Base-by-base conservation (phyloP, 768 basidiomycete species). In the Termitomyces sp. region DNA sequence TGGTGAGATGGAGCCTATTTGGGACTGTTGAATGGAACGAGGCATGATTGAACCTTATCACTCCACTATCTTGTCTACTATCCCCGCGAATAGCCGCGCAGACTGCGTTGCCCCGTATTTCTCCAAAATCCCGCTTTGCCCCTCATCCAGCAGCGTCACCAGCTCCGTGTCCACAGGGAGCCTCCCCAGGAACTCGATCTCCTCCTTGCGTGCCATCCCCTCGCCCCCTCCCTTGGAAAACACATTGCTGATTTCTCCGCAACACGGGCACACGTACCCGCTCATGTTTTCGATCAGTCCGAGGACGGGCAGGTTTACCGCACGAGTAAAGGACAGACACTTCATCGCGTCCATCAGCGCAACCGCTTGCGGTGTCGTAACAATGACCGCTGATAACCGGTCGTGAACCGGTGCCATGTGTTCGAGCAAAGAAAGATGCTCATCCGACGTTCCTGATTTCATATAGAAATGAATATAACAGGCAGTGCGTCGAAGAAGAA, bases 201-300 rank as follows among this genome's bases (percentile, higher is more conserved):
- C 80, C 64, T 95, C 91, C 50, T 78, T 79, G 59, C 78, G 76
- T 4, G 91, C 94, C 88, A 94, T 86, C 65, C 86, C 89, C 71
- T 87, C 84, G 1, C 95, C 97, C 2, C 97, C 97, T 15, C 94
- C 94, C 4, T 85, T 88, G 8, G 94, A 97, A 70, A 98, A 99
- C 53, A 97, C 83, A 69, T 96, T 92, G 75, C 86, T 92, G 63
- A 98, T 77, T 70, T 98, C 95, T 15, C 92, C 92, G 68, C 97
- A 98, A 68, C 95, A 97, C 45, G 97, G 97, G 67, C 96, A 98
- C 19, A 89, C 90, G 72, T 97, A 98, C 50, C 97, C 97, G 61
- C 92, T 91, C 97, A 98, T 98, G 73, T 98, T 99, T 69, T 98
- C 97, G 63, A 99, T 86, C 50, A 99, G 70, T 9, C 97, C 97